phyloP scores from a whole-genome alignment of 1,139 yeast species.

The Oligophagozyma castellii region DNA sequence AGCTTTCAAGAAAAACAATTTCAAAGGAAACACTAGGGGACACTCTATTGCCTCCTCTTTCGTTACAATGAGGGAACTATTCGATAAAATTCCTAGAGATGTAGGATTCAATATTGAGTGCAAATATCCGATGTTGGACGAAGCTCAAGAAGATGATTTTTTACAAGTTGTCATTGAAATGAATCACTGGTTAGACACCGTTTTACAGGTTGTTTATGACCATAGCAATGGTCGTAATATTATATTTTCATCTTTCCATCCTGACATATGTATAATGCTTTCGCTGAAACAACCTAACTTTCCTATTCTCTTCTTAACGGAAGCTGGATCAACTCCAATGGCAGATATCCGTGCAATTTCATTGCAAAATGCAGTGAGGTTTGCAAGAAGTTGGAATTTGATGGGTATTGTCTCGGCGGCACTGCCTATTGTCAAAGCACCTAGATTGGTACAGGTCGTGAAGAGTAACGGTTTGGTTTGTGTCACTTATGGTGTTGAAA shows the following conservation, averaged over 20 bases:
- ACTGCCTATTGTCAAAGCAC: constrained; percentile 69
- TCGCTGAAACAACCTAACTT: constrained; percentile 89
- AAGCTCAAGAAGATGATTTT: constrained; percentile 79
- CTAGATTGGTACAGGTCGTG: constrained; percentile 77
- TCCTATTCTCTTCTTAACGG: constrained; percentile 81
- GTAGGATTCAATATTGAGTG: constrained; percentile 94
- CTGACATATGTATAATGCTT: constrained; percentile 75
- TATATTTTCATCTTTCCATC: constrained; percentile 87
- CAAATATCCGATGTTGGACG: constrained; percentile 92
- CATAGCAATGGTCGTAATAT: constrained; percentile 71
- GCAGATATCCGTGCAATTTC: constrained; percentile 84
- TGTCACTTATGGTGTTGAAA: constrained; percentile 78
- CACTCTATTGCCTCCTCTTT: constrained; percentile 82
- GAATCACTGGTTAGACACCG: constrained; percentile 79
- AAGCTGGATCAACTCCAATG: constrained; percentile 71
- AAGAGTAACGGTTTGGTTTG: constrained; percentile 87
- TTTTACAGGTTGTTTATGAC: constrained; percentile 68
- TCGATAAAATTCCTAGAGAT: constrained; percentile 62
- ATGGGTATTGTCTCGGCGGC: constrained; percentile 91
- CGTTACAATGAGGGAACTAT: constrained; percentile 75
- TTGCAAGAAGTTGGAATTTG: constrained; percentile 83
- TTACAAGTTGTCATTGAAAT: constrained; percentile 75
- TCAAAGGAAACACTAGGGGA: constrained; percentile 87
- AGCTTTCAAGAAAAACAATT: constrained; percentile 76
- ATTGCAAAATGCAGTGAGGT: constrained; percentile 80